Base-by-base conservation (phyloP, 352 stramenopile species). In the Globisporangium abappressorium region DNA sequence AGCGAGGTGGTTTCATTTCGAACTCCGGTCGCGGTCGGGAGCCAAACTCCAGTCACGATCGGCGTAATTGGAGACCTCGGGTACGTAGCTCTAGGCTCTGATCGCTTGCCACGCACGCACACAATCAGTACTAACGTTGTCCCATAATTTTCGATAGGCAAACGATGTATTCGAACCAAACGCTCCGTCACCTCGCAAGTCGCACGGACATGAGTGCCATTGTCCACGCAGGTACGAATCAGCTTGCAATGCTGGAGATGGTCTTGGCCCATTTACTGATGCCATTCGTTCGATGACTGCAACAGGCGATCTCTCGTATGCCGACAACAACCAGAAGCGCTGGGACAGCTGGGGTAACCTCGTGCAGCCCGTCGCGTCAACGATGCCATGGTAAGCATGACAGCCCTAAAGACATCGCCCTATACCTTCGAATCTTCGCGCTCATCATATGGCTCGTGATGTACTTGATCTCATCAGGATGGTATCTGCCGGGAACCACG, bases 321-420 rank as follows among this genome's bases (percentile, higher is more conserved):
- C 92, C 0, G 89, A 97, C 65, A 90, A 74, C 54, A 87, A 92
- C 62, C 85, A 97, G 71, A 72, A 79, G 33, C 81, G 85, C 49
- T 98, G 92, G 92, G 92, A 98, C 75, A 85, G 76, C 3, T 98
- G 92, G 84, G 91, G 90, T 2, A 78, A 87, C 14, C 80, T 98
- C 30, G 79, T 98, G 2, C 89, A 97, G 69, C 84, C 79, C 12
- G 77, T 91, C 43, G 87, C 81, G 14, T 84, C 78, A 7, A 82
- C 65, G 33, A 92, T 82, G 75, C 89, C 77, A 5, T 95, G 73
- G 56, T 62, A n/a, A 24, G 56, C 3, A 18, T 18, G 15, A 18
- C 5, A 38, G 53, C 26, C 5, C 14, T 24, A 26, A 7, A 20
- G 11, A 11, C 26, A n/a, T 7, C 26, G 2, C 6, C 5, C n/a